phyloP scores from a whole-genome alignment of 163 green algal genomes.

The Smithsoniella earleae region DNA sequence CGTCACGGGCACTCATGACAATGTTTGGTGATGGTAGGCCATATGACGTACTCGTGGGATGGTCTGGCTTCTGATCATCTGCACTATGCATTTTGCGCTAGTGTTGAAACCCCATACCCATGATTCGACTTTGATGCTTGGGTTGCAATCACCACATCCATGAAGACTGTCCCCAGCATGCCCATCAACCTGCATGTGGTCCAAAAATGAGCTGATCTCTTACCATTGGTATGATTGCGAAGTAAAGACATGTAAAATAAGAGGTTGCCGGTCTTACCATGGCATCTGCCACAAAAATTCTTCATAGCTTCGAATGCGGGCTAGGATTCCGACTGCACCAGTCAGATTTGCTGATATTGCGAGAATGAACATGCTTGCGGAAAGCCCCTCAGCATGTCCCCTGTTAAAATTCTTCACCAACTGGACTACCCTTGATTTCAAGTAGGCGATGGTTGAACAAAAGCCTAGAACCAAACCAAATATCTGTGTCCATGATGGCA shows the following conservation, averaged over 20 bases:
- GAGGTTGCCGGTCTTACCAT: no score
- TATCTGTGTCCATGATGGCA: conserved; percentile 8
- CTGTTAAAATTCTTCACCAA: conserved; percentile 69
- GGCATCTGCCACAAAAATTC: conserved; percentile 58
- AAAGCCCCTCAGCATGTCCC: conserved; percentile 65
- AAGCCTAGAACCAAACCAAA: conserved; percentile 57
- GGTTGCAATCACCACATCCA: conserved; percentile 72
- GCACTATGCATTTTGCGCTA: background rate
- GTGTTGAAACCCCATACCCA: no score
- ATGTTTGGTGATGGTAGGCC: no score
- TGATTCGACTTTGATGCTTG: conserved; percentile 50
- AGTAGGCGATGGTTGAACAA: conserved; percentile 70
- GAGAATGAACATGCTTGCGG: conserved; percentile 73
- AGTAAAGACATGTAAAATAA: no score
- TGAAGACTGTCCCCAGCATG: conserved; percentile 68
- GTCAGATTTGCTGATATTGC: conserved; percentile 71
- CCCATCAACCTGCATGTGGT: conserved; percentile 43
- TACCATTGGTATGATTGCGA: no score
- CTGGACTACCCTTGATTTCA: conserved; percentile 68
- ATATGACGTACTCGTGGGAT: no score
- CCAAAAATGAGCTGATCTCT: no score
- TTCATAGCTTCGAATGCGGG: conserved; percentile 44
- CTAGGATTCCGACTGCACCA: conserved; percentile 70
- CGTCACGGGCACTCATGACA: no score
- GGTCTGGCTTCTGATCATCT: background rate